phyloP scores from a whole-genome alignment of 2,329 filamentous ascomycete species.

The Cryphonectria naterciae region DNA sequence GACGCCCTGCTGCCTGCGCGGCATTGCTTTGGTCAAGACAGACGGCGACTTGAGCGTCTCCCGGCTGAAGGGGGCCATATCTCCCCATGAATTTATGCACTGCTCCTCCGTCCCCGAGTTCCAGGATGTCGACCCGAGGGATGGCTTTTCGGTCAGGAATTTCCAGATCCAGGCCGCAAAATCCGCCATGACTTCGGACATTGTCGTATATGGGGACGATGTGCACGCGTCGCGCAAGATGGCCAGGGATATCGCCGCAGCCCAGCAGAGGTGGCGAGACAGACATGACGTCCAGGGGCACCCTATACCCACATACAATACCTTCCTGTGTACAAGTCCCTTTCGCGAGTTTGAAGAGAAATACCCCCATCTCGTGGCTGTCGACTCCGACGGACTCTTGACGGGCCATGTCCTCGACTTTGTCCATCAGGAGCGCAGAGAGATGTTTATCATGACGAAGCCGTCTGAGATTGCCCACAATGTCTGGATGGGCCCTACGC shows the following conservation, averaged over 20 bases:
- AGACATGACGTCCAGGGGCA: conserved; percentile 62
- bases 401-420: conserved; percentile 87
- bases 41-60: conserved; percentile 75
- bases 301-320: conserved; percentile 73
- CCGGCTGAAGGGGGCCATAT: conserved; percentile 84
- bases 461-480: conserved; percentile 88
- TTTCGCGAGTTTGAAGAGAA: conserved; percentile 74
- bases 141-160: conserved; percentile 94
- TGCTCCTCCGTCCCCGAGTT: conserved; percentile 60
- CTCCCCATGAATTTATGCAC: conserved; percentile 78
- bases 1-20: conserved; percentile 76
- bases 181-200: conserved; percentile 83
- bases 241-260: conserved; percentile 69
- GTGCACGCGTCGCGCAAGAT: conserved; percentile 64
- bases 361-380: conserved; percentile 71
- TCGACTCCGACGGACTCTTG: conserved; percentile 71
- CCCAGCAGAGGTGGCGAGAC: conserved; percentile 76
- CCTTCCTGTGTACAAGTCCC: conserved; percentile 71
- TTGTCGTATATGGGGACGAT: conserved; percentile 87
- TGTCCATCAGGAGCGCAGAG: conserved; percentile 81
- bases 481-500: conserved; percentile 88
- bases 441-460: conserved; percentile 93
- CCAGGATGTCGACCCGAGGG: conserved; percentile 79
- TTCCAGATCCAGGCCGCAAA: conserved; percentile 97
- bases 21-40: conserved; percentile 85